Evolutionary conservation across 306 rosid genomes (phyloP), one percentile per base, ranked within the genome.

Genomic region (Rubus idaeus): DNA sequence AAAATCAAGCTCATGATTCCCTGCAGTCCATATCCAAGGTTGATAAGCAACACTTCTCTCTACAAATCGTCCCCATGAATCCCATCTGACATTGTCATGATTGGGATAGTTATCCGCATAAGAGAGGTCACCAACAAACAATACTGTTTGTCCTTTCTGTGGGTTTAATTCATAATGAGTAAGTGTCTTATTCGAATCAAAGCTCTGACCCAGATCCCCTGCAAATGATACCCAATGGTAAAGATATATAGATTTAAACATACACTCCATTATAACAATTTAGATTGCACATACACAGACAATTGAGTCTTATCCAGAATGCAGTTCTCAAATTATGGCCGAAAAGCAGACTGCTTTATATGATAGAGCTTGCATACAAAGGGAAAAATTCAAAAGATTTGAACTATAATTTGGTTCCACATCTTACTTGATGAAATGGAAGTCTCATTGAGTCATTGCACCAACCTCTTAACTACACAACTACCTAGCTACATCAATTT

Each of bases 1-100:
- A 80, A 83, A 92, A 83, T 89, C 93, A 67, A 94, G 37, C 81
- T 92, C 98, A 79, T 94, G 97, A 81, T 94, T 94, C 52, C 97
- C 98, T 39, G 91, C 87, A 10, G 97, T 92, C 96, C 98, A 94
- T 80, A 94, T 90, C 98, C 98, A 95, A 17, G 98, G 97, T 82
- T 95, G 97, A 90, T 90, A 95, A 70, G 98, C 98, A 76, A 8
- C 63, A 60, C 95, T 90, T 85, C 98, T 90, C 89, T 95, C 97
- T 3, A 53, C 13, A 10, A 92, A 92, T 71, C 97, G 90, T 87
- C 91, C 96, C 97, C 96, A 90, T 56, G 95, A 80, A 86, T 94
- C 95, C 97, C 98, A 92, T 74, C 93, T 86, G 44, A 9, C 76
- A 61, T 94, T 92, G 58, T 90, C 93, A 41, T 92, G 91, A 82